A percentile compares a stretch with the other conserved stretches of the same genome.
phyloP scores from a whole-genome alignment of 179 eudicot genomes.

The Corrigiola litoralis region DNA sequence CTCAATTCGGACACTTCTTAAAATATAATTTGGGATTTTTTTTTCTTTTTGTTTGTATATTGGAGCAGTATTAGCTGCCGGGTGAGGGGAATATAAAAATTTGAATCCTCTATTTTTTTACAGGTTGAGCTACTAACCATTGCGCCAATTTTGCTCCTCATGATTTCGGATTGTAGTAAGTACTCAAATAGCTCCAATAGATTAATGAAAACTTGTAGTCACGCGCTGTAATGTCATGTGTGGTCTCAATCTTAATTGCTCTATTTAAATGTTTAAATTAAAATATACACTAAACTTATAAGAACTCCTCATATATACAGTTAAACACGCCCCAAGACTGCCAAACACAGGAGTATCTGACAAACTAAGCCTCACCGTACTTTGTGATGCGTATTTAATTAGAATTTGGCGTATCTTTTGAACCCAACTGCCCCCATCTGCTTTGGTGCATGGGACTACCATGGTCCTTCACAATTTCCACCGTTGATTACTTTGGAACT shows the following conservation, averaged over 20 bases:
- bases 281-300: background rate
- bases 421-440: background rate
- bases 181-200: background rate
- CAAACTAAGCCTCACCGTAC: slow-evolving; percentile 12
- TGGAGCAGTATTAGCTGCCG: no score
- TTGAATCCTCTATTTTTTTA: no score
- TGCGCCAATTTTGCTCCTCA: no score
- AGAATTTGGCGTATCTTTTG: slow-evolving; percentile 14
- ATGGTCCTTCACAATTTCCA: background rate
- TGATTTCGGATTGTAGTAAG: no score
- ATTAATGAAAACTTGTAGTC: background rate
- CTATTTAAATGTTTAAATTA: background rate
- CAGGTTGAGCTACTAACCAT: no score
- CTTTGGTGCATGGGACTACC: background rate
- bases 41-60: no score
- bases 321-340: slow-evolving; percentile 2
- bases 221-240: slow-evolving; percentile 9
- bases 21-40: no score
- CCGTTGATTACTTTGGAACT: background rate
- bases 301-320: background rate
- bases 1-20: no score
- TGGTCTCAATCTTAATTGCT: background rate
- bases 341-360: background rate
- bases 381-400: slow-evolving; percentile 5
- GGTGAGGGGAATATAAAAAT: no score